Evolutionary conservation across 208 protist species (phyloP), one percentile per base, ranked within the genome.

Genomic region (Leishmania tropica): DNA sequence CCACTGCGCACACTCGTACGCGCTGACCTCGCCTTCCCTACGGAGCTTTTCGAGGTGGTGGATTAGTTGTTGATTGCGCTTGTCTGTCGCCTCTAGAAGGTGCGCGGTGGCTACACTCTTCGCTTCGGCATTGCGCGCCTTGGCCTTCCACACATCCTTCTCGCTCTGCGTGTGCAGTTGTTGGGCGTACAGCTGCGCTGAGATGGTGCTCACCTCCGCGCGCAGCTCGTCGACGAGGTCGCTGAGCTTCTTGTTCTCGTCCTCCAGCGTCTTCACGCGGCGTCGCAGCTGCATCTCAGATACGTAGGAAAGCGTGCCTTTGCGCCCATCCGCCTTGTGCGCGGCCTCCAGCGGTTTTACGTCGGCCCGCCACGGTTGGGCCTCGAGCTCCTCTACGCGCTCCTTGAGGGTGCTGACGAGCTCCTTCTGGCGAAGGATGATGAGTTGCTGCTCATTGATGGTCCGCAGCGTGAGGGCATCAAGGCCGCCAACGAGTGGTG

Each of bases 381-480:
- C 37, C 70, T 90, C 87, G 2, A 90, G 70, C 71, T 83, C 79
- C 37, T 87, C 72, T 2, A 95, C 78, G 4, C 85, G 80, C 3
- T 60, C 77, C 79, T 96, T 95, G 53, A 93, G 75, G 15, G 85
- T 76, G 21, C 75, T 64, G 13, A 94, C 84, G 31, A 94, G 86
- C 78, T 92, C 87, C 70, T 92, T 85, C 64, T 96, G 83, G 56
- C 89, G 85, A 19, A 85, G 68, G 58, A 97, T 95, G 51, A 93
- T 88, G 37, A 80, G 81, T 83, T 97, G 94, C 78, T 96, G 93
- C 60, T 97, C 94, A 13, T 84, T 51, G 42, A 95, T 91, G 0
- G 91, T 91, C 58, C 91, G 89, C n/a, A 95, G 64, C 11, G 86
- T 84, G 51, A 97, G 81, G 2, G 83, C 75, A 82, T 70, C 68